Percentiles rank a stretch among this genome's conserved stretches.
phyloP scores from a whole-genome alignment of 129 eudicot species.

The Pulicaria dysenterica region DNA sequence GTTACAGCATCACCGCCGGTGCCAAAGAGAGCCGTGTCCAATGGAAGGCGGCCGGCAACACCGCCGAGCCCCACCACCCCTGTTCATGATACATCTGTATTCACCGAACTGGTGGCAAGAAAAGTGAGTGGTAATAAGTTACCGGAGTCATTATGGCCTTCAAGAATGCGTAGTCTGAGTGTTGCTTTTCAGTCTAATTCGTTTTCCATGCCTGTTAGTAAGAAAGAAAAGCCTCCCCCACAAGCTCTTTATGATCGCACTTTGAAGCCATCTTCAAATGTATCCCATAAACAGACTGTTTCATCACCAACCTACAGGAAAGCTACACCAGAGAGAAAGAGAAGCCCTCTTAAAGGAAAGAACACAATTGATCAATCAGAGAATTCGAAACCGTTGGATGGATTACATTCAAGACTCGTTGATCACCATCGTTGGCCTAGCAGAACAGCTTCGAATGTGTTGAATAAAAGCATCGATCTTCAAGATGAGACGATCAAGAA shows the following conservation, averaged over 20 bases:
- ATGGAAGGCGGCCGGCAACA: slow-evolving; percentile 61
- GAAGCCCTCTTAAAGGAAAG: slow-evolving; percentile 86
- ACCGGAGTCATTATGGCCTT: slow-evolving; percentile 91
- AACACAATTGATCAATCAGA: slow-evolving; percentile 57
- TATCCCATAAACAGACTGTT: slow-evolving; percentile 54
- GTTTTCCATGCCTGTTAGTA: slow-evolving; percentile 66
- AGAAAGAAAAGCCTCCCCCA: slow-evolving; percentile 72
- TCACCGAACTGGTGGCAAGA: slow-evolving; percentile 53
- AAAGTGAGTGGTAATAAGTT: slow-evolving; percentile 48
- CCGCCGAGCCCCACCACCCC: slow-evolving; percentile 73
- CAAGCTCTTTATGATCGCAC: slow-evolving; percentile 63
- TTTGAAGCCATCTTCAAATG: slow-evolving; percentile 72
- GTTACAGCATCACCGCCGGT: slow-evolving; percentile 39
- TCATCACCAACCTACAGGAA: slow-evolving; percentile 57
- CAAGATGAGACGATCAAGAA: slow-evolving; percentile 39
- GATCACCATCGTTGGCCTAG: slow-evolving; percentile 97
- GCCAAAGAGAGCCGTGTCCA: slow-evolving; percentile 70
- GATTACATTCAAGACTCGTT: slow-evolving; percentile 49
- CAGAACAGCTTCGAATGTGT: slow-evolving; percentile 48
- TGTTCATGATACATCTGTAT: slow-evolving; percentile 57
- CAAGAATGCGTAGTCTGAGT: slow-evolving; percentile 87
- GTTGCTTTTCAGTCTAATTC: slow-evolving; percentile 83
- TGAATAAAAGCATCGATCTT: slow-evolving; percentile 54
- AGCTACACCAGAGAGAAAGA: slow-evolving; percentile 86
- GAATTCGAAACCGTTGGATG: slow-evolving; percentile 85